Evolutionary conservation across 2,329 filamentous ascomycete species (phyloP).

Genomic region (Microdochium trichocladiopsis): DNA sequence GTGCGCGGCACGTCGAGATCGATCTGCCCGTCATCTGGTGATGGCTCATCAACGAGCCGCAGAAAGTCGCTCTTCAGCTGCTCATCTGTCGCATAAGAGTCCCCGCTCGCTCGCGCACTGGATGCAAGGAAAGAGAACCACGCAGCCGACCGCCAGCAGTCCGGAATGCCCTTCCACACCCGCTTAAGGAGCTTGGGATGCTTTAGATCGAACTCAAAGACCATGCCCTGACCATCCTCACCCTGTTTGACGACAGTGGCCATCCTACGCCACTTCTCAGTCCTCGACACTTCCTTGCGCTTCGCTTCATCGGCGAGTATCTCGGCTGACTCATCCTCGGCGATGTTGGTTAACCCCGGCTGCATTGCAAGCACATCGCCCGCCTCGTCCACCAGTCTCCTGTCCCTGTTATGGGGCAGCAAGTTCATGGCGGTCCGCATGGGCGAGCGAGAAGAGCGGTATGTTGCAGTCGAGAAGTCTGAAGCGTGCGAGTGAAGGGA

Average conservation of each 20-base stretch:
- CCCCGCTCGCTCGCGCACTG: slow-evolving; percentile 60
- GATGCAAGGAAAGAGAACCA: slow-evolving; percentile 89
- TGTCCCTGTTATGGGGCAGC: slow-evolving; percentile 53
- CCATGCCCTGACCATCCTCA: slow-evolving; percentile 47
- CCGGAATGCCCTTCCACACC: slow-evolving; percentile 97
- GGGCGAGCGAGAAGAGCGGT: slow-evolving; percentile 45
- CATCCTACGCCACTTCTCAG: slow-evolving; percentile 64
- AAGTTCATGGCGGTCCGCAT: slow-evolving; percentile 52
- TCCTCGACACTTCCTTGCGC: slow-evolving; percentile 54
- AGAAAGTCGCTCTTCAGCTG: slow-evolving; percentile 68
- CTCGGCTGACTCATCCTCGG: slow-evolving; percentile 47
- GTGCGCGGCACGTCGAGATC: slow-evolving; percentile 94
- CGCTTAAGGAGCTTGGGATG: slow-evolving; percentile 82
- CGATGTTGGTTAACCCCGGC: slow-evolving; percentile 47
- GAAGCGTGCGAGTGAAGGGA: slow-evolving; percentile 53
- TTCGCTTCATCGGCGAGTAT: slow-evolving; percentile 48
- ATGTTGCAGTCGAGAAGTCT: slow-evolving; percentile 40
- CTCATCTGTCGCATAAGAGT: slow-evolving; percentile 56
- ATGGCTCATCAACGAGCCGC: slow-evolving; percentile 64
- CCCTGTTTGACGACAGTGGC: slow-evolving; percentile 48
- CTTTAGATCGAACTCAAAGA: slow-evolving; percentile 72
- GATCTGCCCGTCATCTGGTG: slow-evolving; percentile 91
- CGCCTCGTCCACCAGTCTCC: slow-evolving; percentile 56
- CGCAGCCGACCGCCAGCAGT: slow-evolving; percentile 85
- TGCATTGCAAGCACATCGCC: slow-evolving; percentile 59